Percentiles rank a stretch among this genome's conserved stretches.
These are phyloP conservation scores for Juglanconis oblonga DNA, from an alignment of 2,329 filamentous ascomycete genomes.

Conservation along the genomic window DNA sequence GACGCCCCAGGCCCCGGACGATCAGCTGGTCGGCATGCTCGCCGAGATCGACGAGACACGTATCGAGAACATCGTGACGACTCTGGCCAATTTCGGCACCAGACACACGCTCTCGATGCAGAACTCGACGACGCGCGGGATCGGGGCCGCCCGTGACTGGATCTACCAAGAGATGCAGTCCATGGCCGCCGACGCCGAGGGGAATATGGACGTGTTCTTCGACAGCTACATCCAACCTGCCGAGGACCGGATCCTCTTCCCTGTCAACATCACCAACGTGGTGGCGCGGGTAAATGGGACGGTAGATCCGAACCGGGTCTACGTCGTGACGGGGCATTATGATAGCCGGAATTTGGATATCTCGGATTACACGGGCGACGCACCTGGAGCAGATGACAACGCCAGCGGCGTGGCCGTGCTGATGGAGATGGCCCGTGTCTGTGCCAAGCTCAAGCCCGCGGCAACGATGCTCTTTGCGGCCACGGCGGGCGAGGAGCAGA, in stretches of 20 bases:
- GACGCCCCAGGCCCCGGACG: constrained; percentile 23
- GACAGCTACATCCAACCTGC: constrained; percentile 49
- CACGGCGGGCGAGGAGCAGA: constrained; percentile 57
- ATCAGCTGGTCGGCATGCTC: constrained; percentile 22
- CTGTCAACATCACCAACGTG: constrained; percentile 52
- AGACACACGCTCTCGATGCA: constrained; percentile 54
- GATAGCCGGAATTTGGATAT: constrained; percentile 50
- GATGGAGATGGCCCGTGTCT: constrained; percentile 52
- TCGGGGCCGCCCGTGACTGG: constrained; percentile 57
- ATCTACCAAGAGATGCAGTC: constrained; percentile 47
- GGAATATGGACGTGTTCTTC: constrained; percentile 47
- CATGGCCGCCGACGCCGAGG: constrained; percentile 46
- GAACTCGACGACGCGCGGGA: constrained; percentile 48
- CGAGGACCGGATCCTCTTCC: constrained; percentile 44
- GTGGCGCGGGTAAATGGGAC: constrained; percentile 49
- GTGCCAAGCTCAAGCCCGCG: constrained; percentile 43
- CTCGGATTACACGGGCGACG: constrained; percentile 48
- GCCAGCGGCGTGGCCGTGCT: constrained; percentile 34
- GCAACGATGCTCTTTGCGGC: constrained; percentile 56
- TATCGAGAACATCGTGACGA: constrained; percentile 49
- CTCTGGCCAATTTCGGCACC: constrained; percentile 54
- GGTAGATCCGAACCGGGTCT: constrained; percentile 43
- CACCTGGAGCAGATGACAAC: constrained; percentile 41
- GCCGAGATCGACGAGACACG: constrained; percentile 34
- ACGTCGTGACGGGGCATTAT: constrained; percentile 55